Base-by-base conservation (phyloP, 768 basidiomycete species). In the Dentipellis fragilis region DNA sequence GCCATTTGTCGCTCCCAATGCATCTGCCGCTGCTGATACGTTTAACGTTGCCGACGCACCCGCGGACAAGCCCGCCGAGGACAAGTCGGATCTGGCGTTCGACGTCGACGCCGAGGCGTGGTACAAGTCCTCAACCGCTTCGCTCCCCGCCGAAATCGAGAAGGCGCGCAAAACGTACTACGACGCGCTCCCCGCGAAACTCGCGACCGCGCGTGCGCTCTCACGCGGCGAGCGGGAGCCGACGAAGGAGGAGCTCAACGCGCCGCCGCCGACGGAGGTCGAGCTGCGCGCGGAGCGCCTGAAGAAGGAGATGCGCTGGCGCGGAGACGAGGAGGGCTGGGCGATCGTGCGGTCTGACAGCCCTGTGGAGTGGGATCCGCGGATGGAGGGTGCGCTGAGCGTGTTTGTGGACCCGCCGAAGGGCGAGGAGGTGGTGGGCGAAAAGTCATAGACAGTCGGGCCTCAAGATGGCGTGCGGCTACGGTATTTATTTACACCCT, bases 231-330 rank as follows among this genome's bases (percentile, higher is more conserved):
- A 77, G 34, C 78, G 93, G 11, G 86, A 92, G 62, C 83, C 85
- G n/a, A 95, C 92, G 12, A 88, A 87, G 65, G 89, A 87, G 57
- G 95, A 97, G 69, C 63, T 69, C 46, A 75, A 75, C 12, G 79
- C 86, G 62, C 89, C 91, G 2, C 90, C 93, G 3, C 83, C 83
- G 29, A 93, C 87, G 1, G 92, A 97, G 70, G 85, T 89, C 19
- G 90, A 96, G 66, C 74, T 98, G 55, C 81, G 87, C 47, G 85
- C 85, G 39, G 93, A 97, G 71, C 75, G 95, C 61, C 68, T 93
- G 68, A 86, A 87, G 70, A 95, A 93, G 71, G 95, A 98, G 72
- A 68, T 83, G 62, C 75, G 82, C 62, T 98, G 95, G 95, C 78
- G 81, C 47, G 76, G 79, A 19, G 88, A 94, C 63, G 71, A 87